These are phyloP conservation scores for Chondrus crispus DNA, from an alignment of 23 red algal species.

Conservation along the genomic window DNA sequence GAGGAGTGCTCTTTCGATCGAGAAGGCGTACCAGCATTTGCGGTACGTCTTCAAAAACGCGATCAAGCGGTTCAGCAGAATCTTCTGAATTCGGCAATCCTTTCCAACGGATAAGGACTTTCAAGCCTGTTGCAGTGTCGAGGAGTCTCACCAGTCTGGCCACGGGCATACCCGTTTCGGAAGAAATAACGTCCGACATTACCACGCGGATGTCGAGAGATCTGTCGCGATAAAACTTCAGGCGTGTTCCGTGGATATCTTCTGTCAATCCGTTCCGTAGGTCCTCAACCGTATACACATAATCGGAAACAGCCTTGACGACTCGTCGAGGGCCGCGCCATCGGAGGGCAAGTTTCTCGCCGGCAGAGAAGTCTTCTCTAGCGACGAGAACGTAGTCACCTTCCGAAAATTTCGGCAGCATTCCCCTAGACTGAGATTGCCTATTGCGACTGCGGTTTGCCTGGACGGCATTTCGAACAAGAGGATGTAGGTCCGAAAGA, in stretches of 20 bases:
- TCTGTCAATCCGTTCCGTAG: neutral
- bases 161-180: neutral
- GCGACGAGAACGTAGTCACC: conserved; percentile 7
- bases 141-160: neutral
- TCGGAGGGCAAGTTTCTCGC: neutral
- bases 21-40: neutral
- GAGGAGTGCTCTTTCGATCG: neutral
- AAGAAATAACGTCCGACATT: neutral
- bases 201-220: neutral
- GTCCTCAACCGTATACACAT: neutral
- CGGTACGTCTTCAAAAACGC: neutral
- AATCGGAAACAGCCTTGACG: neutral
- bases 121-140: neutral
- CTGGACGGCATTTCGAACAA: neutral
- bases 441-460: neutral
- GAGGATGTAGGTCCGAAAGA: neutral
- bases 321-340: neutral
- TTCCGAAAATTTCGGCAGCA: neutral
- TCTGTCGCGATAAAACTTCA: conserved; percentile 6
- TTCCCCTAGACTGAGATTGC: neutral
- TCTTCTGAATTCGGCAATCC: neutral
- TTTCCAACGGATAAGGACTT: neutral
- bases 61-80: neutral
- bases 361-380: neutral
- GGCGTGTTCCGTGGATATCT: neutral